A percentile compares a stretch with the other conserved stretches of the same genome.
Evolutionary conservation across 164 flowering plant genomes (phyloP).

Genomic region (Hamamelis virginiana): DNA sequence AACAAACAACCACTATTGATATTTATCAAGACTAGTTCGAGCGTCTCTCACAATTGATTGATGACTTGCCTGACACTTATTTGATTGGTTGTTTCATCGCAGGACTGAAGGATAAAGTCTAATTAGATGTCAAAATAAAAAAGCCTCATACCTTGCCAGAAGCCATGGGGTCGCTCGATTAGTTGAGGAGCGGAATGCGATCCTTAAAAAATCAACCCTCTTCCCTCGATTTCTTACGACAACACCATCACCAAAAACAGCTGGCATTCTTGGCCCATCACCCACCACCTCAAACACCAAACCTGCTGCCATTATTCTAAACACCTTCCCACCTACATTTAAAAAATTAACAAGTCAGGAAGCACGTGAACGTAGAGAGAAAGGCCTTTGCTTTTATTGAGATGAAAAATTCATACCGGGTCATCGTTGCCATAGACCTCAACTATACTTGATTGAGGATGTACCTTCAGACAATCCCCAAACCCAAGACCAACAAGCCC

Average conservation of each 20-base stretch:
- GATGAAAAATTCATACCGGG: slow-evolving; percentile 3
- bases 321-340: background rate
- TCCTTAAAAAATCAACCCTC: too few species aligned
- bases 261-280: background rate
- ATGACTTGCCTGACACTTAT: background rate
- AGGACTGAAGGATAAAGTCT: background rate
- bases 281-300: background rate
- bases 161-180: background rate
- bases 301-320: too few species aligned
- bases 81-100: background rate
- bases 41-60: slow-evolving; percentile 1
- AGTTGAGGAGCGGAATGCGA: background rate
- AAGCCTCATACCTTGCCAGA: background rate
- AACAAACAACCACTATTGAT: background rate
- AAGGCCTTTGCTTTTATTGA: background rate
- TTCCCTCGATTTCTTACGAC: background rate
- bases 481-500: too few species aligned
- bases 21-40: background rate
- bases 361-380: background rate
- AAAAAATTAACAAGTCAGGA: background rate
- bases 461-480: too few species aligned
- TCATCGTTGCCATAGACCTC: background rate
- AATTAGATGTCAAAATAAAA: background rate
- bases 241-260: background rate
- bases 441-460: background rate